Evolutionary conservation across 495 filamentous ascomycete genomes (phyloP).

Genomic region (Letharia lupina): DNA sequence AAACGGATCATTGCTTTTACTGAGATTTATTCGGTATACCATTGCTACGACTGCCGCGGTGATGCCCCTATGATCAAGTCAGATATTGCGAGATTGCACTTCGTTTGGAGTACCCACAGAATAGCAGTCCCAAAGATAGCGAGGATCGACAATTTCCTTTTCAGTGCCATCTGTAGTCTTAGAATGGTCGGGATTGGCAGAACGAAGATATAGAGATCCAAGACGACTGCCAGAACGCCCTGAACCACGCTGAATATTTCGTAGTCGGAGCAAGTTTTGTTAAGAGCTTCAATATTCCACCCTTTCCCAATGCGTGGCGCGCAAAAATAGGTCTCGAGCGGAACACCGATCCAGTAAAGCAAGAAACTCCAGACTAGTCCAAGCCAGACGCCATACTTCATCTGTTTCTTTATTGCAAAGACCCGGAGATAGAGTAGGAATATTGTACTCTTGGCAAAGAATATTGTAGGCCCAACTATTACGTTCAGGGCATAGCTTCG

Average conservation of each 20-base stretch:
- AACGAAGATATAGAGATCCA: slow-evolving; percentile 30
- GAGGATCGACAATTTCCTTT: slow-evolving; percentile 22
- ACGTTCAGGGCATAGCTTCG: background rate
- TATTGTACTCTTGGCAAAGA: slow-evolving; percentile 31
- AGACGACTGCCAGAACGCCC: slow-evolving; percentile 25
- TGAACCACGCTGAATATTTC: slow-evolving; percentile 2
- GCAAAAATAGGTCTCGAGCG: background rate
- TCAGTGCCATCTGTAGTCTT: slow-evolving; percentile 22
- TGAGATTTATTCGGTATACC: slow-evolving; percentile 6
- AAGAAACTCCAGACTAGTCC: slow-evolving; percentile 25
- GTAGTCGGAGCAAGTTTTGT: background rate
- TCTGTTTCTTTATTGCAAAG: slow-evolving; percentile 21
- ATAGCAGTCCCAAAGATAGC: slow-evolving; percentile 13
- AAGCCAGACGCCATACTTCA: slow-evolving; percentile 25
- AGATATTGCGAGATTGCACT: background rate
- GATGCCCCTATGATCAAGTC: background rate
- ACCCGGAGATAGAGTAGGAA: slow-evolving; percentile 28
- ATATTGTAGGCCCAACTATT: slow-evolving; percentile 14
- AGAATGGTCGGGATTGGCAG: slow-evolving; percentile 30
- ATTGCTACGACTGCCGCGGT: slow-evolving; percentile 9
- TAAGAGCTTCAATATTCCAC: background rate
- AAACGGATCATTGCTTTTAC: background rate
- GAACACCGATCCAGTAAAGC: slow-evolving; percentile 1
- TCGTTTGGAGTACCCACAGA: background rate
- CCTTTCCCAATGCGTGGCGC: background rate